Conservation (phyloP, 225 moss, liverwort and hornwort species). For the Marchantia polymorpha region DNA sequence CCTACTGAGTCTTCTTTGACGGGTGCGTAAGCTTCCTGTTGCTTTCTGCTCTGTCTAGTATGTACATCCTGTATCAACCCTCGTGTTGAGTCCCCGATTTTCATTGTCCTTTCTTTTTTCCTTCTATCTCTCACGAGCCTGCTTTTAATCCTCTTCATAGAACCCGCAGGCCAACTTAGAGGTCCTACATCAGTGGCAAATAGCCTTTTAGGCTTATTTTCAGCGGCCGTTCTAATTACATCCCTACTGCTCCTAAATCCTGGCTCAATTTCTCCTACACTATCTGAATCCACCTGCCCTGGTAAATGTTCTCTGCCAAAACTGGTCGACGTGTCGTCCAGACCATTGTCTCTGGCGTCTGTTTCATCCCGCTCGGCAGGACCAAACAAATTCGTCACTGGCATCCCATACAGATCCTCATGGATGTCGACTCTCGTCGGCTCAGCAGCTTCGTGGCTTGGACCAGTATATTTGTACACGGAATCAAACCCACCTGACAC, state of each 20-base stretch:
- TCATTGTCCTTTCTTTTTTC: conserved; percentile 35
- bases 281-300: conserved; percentile 18
- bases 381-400: conserved; percentile 27
- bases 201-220: conserved; percentile 26
- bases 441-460: conserved; percentile 9
- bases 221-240: conserved; percentile 9
- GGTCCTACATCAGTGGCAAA: conserved; percentile 28
- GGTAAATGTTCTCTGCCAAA: conserved; percentile 26
- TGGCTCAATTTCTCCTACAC: conserved; percentile 2
- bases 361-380: conserved; percentile 21
- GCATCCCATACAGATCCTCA: conserved; percentile 19
- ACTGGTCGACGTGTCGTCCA: conserved; percentile 18
- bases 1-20: conserved; percentile 32
- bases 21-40: neutral
- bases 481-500: conserved; percentile 28
- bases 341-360: conserved; percentile 13
- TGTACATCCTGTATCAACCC: conserved; percentile 21
- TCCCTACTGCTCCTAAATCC: conserved; percentile 11
- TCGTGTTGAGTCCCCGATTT: conserved; percentile 15
- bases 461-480: conserved; percentile 26
- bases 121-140: conserved; percentile 38
- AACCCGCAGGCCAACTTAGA: conserved; percentile 38
- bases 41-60: conserved; percentile 5
- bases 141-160: conserved; percentile 39
- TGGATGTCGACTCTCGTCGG: conserved; percentile 10